A percentile compares a stretch with the other conserved stretches of the same genome.
These are phyloP conservation scores for Malassezia psittaci DNA, from an alignment of 1,284 basidiomycete species.

Conservation along the genomic window DNA sequence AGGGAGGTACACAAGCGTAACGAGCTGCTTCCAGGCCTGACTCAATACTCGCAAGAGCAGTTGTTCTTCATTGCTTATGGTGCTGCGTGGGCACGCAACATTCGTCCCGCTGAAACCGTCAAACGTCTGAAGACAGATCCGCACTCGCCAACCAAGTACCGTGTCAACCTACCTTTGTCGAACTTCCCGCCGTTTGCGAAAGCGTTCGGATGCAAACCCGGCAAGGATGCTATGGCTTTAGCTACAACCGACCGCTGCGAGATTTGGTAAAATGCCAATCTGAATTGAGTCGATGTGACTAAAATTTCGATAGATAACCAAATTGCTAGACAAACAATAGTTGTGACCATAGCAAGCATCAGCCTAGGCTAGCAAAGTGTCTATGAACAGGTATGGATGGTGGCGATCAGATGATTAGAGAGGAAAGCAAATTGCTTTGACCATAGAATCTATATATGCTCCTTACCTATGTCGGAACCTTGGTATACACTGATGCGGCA, in stretches of 20 bases:
- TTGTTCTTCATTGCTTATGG: constrained; percentile 48
- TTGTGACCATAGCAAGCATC: too few species aligned
- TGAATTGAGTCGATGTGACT: too few species aligned
- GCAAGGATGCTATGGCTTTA: constrained; percentile 32
- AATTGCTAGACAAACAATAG: too few species aligned
- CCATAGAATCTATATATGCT: constrained; percentile 2
- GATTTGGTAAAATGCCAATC: constrained; percentile 27
- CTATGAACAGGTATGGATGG: too few species aligned
- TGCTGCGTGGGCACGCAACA: constrained; percentile 37
- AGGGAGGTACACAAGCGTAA: constrained; percentile 34
- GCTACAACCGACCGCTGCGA: constrained; percentile 29
- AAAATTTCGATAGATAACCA: too few species aligned
- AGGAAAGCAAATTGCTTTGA: too few species aligned
- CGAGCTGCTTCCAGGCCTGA: constrained; percentile 43
- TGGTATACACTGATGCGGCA: constrained; percentile 17
- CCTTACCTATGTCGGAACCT: background rate
- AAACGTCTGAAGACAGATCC: constrained; percentile 38
- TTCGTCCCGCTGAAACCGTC: constrained; percentile 31
- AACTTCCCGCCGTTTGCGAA: constrained; percentile 36
- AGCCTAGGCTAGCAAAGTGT: too few species aligned
- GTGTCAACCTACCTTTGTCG: constrained; percentile 34
- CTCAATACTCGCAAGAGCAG: constrained; percentile 44
- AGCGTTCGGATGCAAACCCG: constrained; percentile 39
- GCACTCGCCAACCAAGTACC: constrained; percentile 41
- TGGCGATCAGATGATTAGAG: too few species aligned